Evolutionary conservation across 495 filamentous ascomycete species (phyloP).

Genomic region (Hypoxylon lenormandii): DNA sequence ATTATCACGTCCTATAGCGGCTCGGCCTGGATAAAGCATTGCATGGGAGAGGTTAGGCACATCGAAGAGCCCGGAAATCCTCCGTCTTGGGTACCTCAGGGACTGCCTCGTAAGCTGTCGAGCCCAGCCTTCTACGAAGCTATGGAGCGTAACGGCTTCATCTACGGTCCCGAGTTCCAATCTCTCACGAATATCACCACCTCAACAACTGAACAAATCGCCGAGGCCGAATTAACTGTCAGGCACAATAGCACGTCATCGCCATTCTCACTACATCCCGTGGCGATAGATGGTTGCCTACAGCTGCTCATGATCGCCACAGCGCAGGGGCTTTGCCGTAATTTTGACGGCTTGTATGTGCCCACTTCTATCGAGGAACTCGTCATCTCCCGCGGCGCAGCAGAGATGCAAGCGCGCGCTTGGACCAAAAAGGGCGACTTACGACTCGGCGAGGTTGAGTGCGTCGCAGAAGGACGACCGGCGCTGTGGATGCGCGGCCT

Average conservation of each 20-base stretch:
- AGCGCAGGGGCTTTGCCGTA: constrained; percentile 47
- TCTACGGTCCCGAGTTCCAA: constrained; percentile 61
- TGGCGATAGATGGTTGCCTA: constrained; percentile 58
- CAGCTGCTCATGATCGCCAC: constrained; percentile 55
- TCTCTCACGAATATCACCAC: constrained; percentile 51
- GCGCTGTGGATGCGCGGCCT: constrained; percentile 37
- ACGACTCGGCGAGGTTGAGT: constrained; percentile 36
- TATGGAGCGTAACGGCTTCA: constrained; percentile 50
- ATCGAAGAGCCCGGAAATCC: constrained; percentile 13
- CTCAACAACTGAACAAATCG: constrained; percentile 35
- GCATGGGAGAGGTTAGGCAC: constrained; percentile 53
- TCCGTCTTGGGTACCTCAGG: constrained; percentile 8
- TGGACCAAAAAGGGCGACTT: constrained; percentile 33
- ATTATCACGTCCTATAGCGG: constrained; percentile 57
- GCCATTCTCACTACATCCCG: constrained; percentile 57
- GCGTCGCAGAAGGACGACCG: constrained; percentile 38
- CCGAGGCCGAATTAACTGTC: constrained; percentile 38
- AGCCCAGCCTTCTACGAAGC: constrained; percentile 53
- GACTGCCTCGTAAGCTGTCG: constrained; percentile 26
- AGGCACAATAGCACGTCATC: constrained; percentile 25
- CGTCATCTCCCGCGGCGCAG: constrained; percentile 42
- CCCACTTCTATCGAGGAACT: constrained; percentile 57
- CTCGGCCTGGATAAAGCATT: constrained; percentile 57
- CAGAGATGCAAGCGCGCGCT: constrained; percentile 39
- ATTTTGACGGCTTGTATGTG: constrained; percentile 48